Evolutionary conservation across 1,139 yeast species (phyloP), one percentile per base, ranked within the genome.

Genomic region (Kodamaea fungicola): DNA sequence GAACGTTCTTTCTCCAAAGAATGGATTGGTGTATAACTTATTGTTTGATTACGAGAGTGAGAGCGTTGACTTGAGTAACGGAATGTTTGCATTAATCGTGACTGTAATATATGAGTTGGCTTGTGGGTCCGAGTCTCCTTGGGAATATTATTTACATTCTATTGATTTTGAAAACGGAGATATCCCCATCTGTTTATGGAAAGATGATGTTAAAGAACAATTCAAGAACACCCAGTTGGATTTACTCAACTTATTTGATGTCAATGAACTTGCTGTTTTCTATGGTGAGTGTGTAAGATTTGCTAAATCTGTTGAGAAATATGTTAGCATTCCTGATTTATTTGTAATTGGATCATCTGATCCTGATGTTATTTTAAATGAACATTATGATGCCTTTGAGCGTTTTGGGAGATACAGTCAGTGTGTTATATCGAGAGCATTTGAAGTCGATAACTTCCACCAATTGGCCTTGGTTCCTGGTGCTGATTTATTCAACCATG

Each of bases 401-500:
- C 48, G 49, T 9, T 83, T 80, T 54, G 82, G 80, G 2, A 71
- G 73, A 8, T 61, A 65, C 12, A 71, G 77, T 3, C 77, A 71
- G 51, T 72, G 80, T 1, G 80, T 87, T 9, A 78, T 89, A 0
- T 80, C 95, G 1, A 70, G 96, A 42, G 89, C 90, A 1, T 88
- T 89, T 55, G 81, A 80, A 38, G 79, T 90, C 12, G 97, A 90
- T 55, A 72, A 70, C 33, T 88, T 62, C 55, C 86, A 83, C 49
- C 85, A 81, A 22, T 71, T 83, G 29, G 86, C 85, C 0, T 63
- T 90, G 42, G 96, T 89, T 23, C 96, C 97, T 0, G 90, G 90
- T 10, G 97, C 96, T 0, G 96, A 90, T 57, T 64, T 90, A 34
- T 89, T 89, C 62, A 89, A 89, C 49, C 96, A 88, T 54, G 64